Percentiles rank a stretch among this genome's conserved stretches.
Conservation (phyloP, 306 rosid species). For the Vicia villosa region DNA sequence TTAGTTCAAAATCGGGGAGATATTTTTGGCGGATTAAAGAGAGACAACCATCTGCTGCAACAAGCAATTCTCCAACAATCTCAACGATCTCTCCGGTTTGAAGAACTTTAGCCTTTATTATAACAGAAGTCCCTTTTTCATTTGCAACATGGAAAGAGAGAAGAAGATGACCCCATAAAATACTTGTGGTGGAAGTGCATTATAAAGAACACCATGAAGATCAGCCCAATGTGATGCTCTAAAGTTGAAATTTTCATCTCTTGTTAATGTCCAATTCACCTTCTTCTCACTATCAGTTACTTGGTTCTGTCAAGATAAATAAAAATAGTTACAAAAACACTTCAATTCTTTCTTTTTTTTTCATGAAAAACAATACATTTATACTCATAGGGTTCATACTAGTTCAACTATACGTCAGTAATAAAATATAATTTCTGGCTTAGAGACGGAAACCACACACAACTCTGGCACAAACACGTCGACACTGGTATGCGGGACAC, state of each 20-base stretch:
- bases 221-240: slow-evolving; percentile 88
- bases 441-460: no score
- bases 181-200: slow-evolving; percentile 55
- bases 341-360: neutral
- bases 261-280: slow-evolving; percentile 52
- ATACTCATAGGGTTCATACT: no score
- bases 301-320: slow-evolving; percentile 54
- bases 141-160: slow-evolving; percentile 51
- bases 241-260: slow-evolving; percentile 72
- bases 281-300: slow-evolving; percentile 62
- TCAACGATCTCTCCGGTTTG: slow-evolving; percentile 57
- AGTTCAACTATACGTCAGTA: no score
- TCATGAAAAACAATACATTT: neutral
- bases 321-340: neutral
- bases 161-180: slow-evolving; percentile 76
- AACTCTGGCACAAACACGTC: no score
- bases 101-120: slow-evolving; percentile 48
- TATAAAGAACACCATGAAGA: slow-evolving; percentile 69
- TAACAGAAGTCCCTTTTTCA: slow-evolving; percentile 53
- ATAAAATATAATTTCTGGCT: no score
- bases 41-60: slow-evolving; percentile 91
- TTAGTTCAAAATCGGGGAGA: slow-evolving; percentile 62
- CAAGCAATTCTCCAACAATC: slow-evolving; percentile 67
- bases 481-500: no score
- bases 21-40: slow-evolving; percentile 65